Percentiles rank a stretch among this genome's conserved stretches.
Conservation (phyloP, 176 grass and related monocot species). For the Oryza coarctata region DNA sequence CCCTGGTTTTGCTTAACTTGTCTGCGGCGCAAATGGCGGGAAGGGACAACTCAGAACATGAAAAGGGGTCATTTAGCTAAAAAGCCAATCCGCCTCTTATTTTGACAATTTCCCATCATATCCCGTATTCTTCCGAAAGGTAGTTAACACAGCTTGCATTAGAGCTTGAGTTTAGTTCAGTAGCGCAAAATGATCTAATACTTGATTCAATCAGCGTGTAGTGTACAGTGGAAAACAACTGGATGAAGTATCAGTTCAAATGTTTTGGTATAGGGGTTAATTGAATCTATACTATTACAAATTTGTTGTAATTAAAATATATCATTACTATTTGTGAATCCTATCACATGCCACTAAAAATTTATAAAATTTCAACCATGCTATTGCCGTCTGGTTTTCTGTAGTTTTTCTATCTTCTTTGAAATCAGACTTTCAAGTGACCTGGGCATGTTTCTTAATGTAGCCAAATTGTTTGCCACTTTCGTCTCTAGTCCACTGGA, state of each 20-base stretch:
- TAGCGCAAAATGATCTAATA: not conserved
- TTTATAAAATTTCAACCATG: no score
- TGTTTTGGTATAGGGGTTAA: not conserved
- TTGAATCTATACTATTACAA: no score
- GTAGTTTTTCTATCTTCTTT: no score
- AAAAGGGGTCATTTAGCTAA: not conserved
- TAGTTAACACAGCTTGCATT: not conserved
- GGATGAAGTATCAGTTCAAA: not conserved
- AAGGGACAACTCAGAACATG: not conserved
- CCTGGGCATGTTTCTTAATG: not conserved
- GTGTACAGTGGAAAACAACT: not conserved
- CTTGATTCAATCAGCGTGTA: not conserved
- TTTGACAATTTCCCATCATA: not conserved
- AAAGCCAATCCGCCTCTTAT: not conserved
- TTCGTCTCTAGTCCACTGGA: not conserved
- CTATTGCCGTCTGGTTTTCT: no score
- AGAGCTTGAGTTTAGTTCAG: not conserved
- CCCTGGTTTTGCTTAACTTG: conserved; percentile 28
- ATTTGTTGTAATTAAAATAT: no score
- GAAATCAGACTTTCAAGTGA: no score
- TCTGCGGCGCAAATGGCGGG: conserved; percentile 33
- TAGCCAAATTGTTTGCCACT: not conserved
- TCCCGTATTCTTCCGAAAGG: not conserved
- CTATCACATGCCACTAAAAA: no score
- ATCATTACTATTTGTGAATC: no score